A percentile compares a stretch with the other conserved stretches of the same genome.
These are phyloP conservation scores for Wickerhamiella azymoides DNA, from an alignment of 805 yeast species.

Conservation along the genomic window DNA sequence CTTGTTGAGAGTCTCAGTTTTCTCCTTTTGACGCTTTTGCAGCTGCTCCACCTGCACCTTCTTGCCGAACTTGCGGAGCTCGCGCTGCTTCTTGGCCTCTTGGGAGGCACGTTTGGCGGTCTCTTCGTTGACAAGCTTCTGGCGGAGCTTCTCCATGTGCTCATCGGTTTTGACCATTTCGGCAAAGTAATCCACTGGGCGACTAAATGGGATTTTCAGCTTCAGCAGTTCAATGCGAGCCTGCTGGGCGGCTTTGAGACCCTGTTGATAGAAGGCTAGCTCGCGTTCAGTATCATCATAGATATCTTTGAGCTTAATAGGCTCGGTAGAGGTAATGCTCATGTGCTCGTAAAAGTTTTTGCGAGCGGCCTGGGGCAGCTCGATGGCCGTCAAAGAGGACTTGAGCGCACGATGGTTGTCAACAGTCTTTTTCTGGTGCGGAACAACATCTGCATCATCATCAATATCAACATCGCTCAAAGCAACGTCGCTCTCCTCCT, in stretches of 20 bases:
- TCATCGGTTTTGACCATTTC: constrained; percentile 97
- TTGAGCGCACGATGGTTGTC: constrained; percentile 67
- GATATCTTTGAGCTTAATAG: constrained; percentile 60
- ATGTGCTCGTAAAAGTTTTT: constrained; percentile 76
- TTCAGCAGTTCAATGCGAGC: constrained; percentile 53
- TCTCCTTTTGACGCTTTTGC: constrained; percentile 86
- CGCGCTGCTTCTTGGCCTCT: constrained; percentile 89
- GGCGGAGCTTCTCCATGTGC: constrained; percentile 89
- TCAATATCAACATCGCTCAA: constrained; percentile 85
- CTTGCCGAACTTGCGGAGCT: constrained; percentile 91
- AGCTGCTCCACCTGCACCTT: constrained; percentile 89
- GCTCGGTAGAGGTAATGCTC: constrained; percentile 45
- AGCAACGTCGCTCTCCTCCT: constrained; percentile 59
- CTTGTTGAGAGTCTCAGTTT: constrained; percentile 78
- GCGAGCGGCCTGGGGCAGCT: constrained; percentile 38
- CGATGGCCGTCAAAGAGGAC: constrained; percentile 22
- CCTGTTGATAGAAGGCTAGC: constrained; percentile 88
- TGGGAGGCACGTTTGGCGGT: constrained; percentile 67
- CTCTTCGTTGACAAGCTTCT: constrained; percentile 62
- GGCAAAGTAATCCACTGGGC: constrained; percentile 94
- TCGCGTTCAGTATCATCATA: constrained; percentile 95
- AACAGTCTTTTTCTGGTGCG: constrained; percentile 76
- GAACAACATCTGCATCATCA: constrained; percentile 89
- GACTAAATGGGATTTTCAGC: constrained; percentile 70
- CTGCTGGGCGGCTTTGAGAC: constrained; percentile 63